Evolutionary conservation across 805 yeast genomes (phyloP).

Genomic region (Candida stauntonica): DNA sequence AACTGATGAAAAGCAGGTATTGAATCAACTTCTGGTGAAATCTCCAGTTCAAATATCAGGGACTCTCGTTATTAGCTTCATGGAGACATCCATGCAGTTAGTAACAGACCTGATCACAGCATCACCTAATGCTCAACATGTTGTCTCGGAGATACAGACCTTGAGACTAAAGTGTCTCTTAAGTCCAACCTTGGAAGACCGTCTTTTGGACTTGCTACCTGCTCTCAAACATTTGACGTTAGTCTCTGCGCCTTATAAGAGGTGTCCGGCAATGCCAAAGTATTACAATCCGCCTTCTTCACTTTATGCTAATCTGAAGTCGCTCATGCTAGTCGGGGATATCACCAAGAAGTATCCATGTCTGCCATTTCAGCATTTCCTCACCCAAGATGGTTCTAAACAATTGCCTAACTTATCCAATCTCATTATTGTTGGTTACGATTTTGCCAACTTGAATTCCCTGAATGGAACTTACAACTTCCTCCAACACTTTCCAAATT

Average conservation of each 20-base stretch:
- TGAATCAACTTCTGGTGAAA: slow-evolving; percentile 11
- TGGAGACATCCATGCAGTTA: slow-evolving; percentile 15
- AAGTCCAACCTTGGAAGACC: slow-evolving; percentile 19
- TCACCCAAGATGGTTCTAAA: slow-evolving; percentile 7
- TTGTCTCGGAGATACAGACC: slow-evolving; percentile 4
- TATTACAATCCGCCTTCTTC: slow-evolving; percentile 1
- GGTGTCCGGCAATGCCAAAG: slow-evolving; percentile 8
- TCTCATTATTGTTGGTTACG: slow-evolving; percentile 22
- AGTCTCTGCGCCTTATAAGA: slow-evolving; percentile 8
- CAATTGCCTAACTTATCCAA: slow-evolving; percentile 16
- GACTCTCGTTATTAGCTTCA: slow-evolving; percentile 14
- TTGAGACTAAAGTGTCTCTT: slow-evolving; percentile 19
- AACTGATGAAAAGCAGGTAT: slow-evolving; percentile 20
- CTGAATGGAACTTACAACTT: slow-evolving; percentile 22
- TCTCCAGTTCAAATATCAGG: slow-evolving; percentile 8
- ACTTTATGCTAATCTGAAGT: slow-evolving; percentile 10
- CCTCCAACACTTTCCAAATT: slow-evolving; percentile 17
- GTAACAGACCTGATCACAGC: slow-evolving; percentile 11
- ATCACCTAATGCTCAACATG: slow-evolving; percentile 1
- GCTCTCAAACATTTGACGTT: slow-evolving; percentile 17
- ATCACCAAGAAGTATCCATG: slow-evolving; percentile 14
- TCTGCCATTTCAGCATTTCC: slow-evolving; percentile 20
- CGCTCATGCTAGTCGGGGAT: slow-evolving; percentile 19
- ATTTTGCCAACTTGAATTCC: slow-evolving; percentile 15
- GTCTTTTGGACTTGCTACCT: slow-evolving; percentile 13